Evolutionary conservation across 345 rosid genomes (phyloP), one percentile per base, ranked within the genome.

Genomic region (Arabidopsis suecica): DNA sequence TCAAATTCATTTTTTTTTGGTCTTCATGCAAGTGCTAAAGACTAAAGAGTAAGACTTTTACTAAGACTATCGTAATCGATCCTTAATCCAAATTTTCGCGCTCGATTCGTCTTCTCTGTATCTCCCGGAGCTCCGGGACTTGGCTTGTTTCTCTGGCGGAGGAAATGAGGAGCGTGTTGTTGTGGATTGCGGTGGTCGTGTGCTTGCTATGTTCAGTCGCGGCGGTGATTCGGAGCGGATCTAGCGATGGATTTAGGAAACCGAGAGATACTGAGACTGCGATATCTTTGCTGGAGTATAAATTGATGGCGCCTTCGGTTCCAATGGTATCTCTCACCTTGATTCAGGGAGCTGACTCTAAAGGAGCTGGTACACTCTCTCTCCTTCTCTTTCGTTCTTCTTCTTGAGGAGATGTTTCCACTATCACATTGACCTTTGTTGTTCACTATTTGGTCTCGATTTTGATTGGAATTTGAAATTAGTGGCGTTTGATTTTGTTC

Each of bases 291-390:
- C 30, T 60, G 42, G 86, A 84, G 58, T 66, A 33, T 2, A 5
- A 56, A 14, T 51, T 74, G 80, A 48, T 55, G 78, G 61, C 30
- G 72, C 38, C 55, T 53, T 83, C 30, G 3, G 89, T 84, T 74
- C 73, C 76, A 50, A 82, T 77, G 90, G 88, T 91, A 13, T 87
- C 83, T 44, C 94, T 94, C 66, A 86, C 96, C 71, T 90, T 93
- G 75, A 89, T 93, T 76, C 81, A 78, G 3, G 90, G 93, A 79
- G 97, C 97, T 84, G 94, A 78, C 44, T 78, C 91, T 38, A 87
- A 85, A 75, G 97, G 97, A 87, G 97, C 98, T 77, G 93, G 98
- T 91, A 83, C 10, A 20, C 22, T 18, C 30, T 44, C 41, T 50
- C 34, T 33, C n/a, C 1, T 16, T 23, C 30, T 30, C 12, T 64